Evolutionary conservation across 352 stramenopile species (phyloP).

Genomic region (Thalassiosira pacifica): DNA sequence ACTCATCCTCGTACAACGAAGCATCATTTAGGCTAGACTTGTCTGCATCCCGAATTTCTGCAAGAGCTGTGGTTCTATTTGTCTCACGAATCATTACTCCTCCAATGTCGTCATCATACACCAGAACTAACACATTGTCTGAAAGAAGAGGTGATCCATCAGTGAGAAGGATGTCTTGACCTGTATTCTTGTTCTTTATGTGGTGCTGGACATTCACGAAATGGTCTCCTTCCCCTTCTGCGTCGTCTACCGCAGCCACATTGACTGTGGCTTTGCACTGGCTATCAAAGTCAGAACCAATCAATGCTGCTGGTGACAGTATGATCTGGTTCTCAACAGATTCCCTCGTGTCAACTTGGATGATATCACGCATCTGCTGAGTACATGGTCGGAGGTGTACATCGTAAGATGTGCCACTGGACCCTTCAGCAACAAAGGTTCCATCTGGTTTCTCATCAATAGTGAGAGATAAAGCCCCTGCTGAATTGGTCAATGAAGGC

Average conservation of each 20-base stretch:
- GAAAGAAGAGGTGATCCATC: conserved; percentile 47
- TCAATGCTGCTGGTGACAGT: conserved; percentile 21
- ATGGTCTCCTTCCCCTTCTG: conserved; percentile 52
- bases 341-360: conserved; percentile 34
- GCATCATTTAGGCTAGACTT: conserved; percentile 7
- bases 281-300: conserved; percentile 37
- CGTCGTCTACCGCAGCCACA: conserved; percentile 50
- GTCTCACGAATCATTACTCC: conserved; percentile 59
- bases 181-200: conserved; percentile 22
- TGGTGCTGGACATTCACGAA: conserved; percentile 55
- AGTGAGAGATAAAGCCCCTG: conserved; percentile 50
- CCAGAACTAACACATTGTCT: conserved; percentile 52
- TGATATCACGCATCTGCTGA: conserved; percentile 22
- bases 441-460: conserved; percentile 31
- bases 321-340: conserved; percentile 44
- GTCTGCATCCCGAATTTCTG: conserved; percentile 39
- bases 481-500: conserved; percentile 36
- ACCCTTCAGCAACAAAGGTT: conserved; percentile 57
- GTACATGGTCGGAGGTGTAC: conserved; percentile 59
- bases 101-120: conserved; percentile 59
- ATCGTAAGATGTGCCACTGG: conserved; percentile 48
- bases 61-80: conserved; percentile 46
- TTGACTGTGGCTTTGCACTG: conserved; percentile 56
- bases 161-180: conserved; percentile 44
- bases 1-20: conserved; percentile 51